Percentiles rank a stretch among this genome's conserved stretches.
phyloP scores from a whole-genome alignment of 2,329 filamentous ascomycete genomes.

The Bipolaris victoriae region DNA sequence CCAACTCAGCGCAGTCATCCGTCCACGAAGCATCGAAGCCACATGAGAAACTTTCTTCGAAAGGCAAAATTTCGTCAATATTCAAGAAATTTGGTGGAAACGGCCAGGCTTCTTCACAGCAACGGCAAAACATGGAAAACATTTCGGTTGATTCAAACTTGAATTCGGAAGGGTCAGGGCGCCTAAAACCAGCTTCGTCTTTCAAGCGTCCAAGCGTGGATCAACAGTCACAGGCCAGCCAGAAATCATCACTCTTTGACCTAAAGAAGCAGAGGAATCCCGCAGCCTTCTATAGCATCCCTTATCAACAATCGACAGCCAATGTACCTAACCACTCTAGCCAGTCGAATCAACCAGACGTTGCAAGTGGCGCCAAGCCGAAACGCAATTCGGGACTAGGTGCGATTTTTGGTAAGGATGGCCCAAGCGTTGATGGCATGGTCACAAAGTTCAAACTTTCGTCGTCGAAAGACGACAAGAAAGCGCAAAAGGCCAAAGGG shows the following conservation, averaged over 20 bases:
- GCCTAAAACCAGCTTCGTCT: constrained; percentile 17
- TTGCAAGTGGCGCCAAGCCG: constrained; percentile 45
- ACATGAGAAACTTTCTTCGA: constrained; percentile 34
- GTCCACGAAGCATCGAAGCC: constrained; percentile 28
- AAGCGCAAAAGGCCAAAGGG: constrained; percentile 41
- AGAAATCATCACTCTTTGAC: constrained; percentile 40
- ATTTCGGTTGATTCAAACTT: constrained; percentile 1
- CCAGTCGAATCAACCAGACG: constrained; percentile 21
- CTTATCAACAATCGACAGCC: constrained; percentile 26
- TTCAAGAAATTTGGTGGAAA: constrained; percentile 52
- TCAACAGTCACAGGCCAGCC: constrained; percentile 38
- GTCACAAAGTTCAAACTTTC: constrained; percentile 42
- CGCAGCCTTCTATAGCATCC: constrained; percentile 30
- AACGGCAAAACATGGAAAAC: constrained; percentile 10
- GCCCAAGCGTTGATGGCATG: constrained; percentile 34
- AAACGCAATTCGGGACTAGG: constrained; percentile 55
- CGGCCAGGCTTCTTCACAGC: constrained; percentile 21
- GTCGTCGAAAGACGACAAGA: constrained; percentile 45
- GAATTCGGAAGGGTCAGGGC: constrained; percentile 20
- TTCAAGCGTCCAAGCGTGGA: constrained; percentile 35
- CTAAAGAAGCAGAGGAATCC: constrained; percentile 32
- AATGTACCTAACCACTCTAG: constrained; percentile 19
- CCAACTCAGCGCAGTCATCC: constrained; percentile 42
- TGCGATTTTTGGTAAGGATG: constrained; percentile 51
- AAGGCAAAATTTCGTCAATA: constrained; percentile 47